Base-by-base conservation (phyloP, 495 filamentous ascomycete genomes). In the Tuber melanosporum region DNA sequence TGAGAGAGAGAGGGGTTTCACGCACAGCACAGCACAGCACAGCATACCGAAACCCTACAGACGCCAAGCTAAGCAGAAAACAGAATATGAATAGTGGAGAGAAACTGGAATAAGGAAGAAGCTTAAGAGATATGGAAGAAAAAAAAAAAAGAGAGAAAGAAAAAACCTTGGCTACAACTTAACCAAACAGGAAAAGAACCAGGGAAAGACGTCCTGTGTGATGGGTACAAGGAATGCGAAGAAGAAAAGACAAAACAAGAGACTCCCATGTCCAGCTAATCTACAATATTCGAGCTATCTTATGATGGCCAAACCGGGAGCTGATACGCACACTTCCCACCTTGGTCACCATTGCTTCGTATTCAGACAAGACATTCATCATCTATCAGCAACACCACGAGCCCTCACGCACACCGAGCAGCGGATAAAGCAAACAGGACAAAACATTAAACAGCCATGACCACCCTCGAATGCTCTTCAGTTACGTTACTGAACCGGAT, bases 231-330 rank as follows among this genome's bases (percentile, higher is more conserved):
- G 57, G 36, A 32, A 36, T 36, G 10, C 41, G 20, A 45, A 19
- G 47, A 70, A 49, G 72, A 62, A 15, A 78, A 78, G 75, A 62
- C 71, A 66, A 78, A 74, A 78, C 72, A 73, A 80, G 76, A 62
- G 76, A 80, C 74, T 72, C 78, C 78, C 47, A 77, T 47, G 62
- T 66, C 71, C 70, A 80, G 71, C 74, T 52, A 73, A 73, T 71
- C 72, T 12, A 36, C 26, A 66, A 66, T 66, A 4, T 66, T 66
- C 32, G 14, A 66, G 57, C 57, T 66, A 66, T 26, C 26, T 36
- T 36, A 17, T 66, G 26, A 32, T 36, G 36, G 57, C 10, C 57
- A 62, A 62, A 32, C 22, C 32, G 57, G 57, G 15, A 66, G 57
- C 26, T 19, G 57, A 66, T 62, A 62, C 26, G 17, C 47, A 66